Evolutionary conservation across 805 yeast genomes (phyloP).

Genomic region (Candida insectalens): DNA sequence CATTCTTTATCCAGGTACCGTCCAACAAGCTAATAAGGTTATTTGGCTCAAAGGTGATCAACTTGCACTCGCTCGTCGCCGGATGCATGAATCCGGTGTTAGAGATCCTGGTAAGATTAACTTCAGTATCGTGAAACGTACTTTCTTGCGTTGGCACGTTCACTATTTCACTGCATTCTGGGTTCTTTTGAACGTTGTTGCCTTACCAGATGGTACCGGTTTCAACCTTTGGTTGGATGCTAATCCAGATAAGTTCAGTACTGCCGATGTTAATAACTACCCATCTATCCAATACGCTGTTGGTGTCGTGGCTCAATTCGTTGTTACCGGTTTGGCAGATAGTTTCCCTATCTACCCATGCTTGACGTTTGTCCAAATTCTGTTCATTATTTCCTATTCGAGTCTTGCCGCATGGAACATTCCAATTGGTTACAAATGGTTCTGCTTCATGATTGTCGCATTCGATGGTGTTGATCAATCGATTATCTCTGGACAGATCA

Average conservation of each 20-base stretch:
- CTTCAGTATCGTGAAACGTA: slow-evolving; percentile 7
- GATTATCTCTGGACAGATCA: slow-evolving; percentile 32
- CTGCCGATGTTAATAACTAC: slow-evolving; percentile 29
- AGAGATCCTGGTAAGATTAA: slow-evolving; percentile 1
- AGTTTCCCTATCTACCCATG: slow-evolving; percentile 28
- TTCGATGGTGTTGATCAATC: slow-evolving; percentile 28
- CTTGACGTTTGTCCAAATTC: slow-evolving; percentile 20
- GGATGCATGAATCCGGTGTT: slow-evolving; percentile 2
- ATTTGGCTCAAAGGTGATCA: slow-evolving; percentile 1
- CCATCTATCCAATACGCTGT: slow-evolving; percentile 33
- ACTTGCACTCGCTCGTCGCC: slow-evolving; percentile 1
- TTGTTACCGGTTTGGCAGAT: slow-evolving; percentile 29
- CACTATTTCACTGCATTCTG: slow-evolving; percentile 46
- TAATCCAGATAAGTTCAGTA: slow-evolving; percentile 1
- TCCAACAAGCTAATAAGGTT: slow-evolving; percentile 2
- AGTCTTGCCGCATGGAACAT: slow-evolving; percentile 32
- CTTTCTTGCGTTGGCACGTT: slow-evolving; percentile 49
- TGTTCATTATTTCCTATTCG: slow-evolving; percentile 28
- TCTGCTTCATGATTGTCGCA: slow-evolving; percentile 28
- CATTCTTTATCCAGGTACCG: slow-evolving; percentile 53
- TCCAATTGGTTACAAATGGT: slow-evolving; percentile 30
- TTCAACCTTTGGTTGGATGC: slow-evolving; percentile 29
- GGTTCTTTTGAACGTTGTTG: slow-evolving; percentile 54
- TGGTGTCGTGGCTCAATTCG: slow-evolving; percentile 30
- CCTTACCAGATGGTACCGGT: slow-evolving; percentile 46